phyloP scores from a whole-genome alignment of 208 protist species.

The Wallacemonas sp. region DNA sequence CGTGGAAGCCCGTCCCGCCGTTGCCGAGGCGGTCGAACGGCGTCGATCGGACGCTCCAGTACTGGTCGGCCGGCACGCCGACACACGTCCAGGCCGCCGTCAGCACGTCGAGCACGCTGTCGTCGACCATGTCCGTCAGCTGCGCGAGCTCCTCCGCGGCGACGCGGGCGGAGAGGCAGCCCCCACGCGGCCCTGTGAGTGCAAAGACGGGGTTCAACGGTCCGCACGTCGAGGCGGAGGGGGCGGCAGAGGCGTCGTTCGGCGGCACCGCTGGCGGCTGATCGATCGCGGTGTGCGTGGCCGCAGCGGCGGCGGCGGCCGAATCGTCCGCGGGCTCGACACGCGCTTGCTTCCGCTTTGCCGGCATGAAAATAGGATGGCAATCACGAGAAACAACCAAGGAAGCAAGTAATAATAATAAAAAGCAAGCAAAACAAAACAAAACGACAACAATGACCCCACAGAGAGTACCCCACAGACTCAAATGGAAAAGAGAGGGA shows the following conservation, averaged over 20 bases:
- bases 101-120: slow-evolving; percentile 32
- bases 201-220: slow-evolving; percentile 73
- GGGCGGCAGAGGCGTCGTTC: not conserved
- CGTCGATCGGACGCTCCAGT: slow-evolving; percentile 54
- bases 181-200: slow-evolving; percentile 55
- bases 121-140: slow-evolving; percentile 36
- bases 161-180: slow-evolving; percentile 34
- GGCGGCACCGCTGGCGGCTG: not conserved
- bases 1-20: not conserved
- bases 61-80: slow-evolving; percentile 60
- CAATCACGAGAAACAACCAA: slow-evolving; percentile 5
- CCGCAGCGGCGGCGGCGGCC: not conserved
- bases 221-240: not conserved
- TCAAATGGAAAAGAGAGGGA: not conserved
- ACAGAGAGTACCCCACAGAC: too few species aligned
- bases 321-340: not conserved
- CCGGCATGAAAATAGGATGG: not conserved
- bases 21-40: slow-evolving; percentile 3
- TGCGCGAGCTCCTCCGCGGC: slow-evolving; percentile 20
- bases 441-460: too few species aligned
- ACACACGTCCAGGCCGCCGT: slow-evolving; percentile 44
- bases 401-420: not conserved
- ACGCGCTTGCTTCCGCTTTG: slow-evolving; percentile 5
- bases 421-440: not conserved
- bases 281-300: not conserved